Percentiles rank a stretch among this genome's conserved stretches.
phyloP scores from a whole-genome alignment of 2,329 filamentous ascomycete genomes.

The Phaeoacremonium minimum region DNA sequence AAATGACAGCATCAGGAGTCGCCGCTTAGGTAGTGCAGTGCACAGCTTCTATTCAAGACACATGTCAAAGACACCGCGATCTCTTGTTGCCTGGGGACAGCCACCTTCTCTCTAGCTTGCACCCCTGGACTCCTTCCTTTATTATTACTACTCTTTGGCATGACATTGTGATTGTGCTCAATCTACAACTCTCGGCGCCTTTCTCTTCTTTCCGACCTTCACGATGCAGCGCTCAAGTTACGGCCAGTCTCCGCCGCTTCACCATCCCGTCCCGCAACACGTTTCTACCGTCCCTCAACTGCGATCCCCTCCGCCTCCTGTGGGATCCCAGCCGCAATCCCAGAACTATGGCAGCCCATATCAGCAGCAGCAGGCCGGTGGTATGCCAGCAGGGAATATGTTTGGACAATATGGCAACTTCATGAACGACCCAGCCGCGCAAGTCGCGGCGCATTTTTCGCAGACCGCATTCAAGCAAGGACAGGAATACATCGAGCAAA shows the following conservation, averaged over 20 bases:
- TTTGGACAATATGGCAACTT: constrained; percentile 82
- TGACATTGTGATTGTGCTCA: background rate
- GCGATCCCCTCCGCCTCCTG: constrained; percentile 83
- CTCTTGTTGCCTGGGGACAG: no score
- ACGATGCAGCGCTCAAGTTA: constrained; percentile 85
- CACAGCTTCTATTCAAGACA: no score
- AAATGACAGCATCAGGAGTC: constrained; percentile 6
- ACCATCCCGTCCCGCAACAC: constrained; percentile 96
- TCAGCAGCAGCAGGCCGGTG: constrained; percentile 66
- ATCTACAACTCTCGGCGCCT: no score
- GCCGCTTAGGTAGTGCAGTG: constrained; percentile 1
- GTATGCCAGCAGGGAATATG: constrained; percentile 39
- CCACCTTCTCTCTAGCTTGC: no score
- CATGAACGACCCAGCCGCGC: constrained; percentile 91
- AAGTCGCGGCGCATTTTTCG: constrained; percentile 91
- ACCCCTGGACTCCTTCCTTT: background rate
- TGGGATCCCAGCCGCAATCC: constrained; percentile 63
- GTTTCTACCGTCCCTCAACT: constrained; percentile 97
- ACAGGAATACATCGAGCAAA: constrained; percentile 92
- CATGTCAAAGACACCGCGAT: no score
- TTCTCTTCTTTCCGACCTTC: no score
- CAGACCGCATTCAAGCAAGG: constrained; percentile 88
- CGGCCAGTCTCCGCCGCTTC: constrained; percentile 85
- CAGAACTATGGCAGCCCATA: constrained; percentile 64
- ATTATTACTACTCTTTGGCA: background rate